Evolutionary conservation across 108 stramenopile genomes (phyloP).

Genomic region (Skeletonema grethae): DNA sequence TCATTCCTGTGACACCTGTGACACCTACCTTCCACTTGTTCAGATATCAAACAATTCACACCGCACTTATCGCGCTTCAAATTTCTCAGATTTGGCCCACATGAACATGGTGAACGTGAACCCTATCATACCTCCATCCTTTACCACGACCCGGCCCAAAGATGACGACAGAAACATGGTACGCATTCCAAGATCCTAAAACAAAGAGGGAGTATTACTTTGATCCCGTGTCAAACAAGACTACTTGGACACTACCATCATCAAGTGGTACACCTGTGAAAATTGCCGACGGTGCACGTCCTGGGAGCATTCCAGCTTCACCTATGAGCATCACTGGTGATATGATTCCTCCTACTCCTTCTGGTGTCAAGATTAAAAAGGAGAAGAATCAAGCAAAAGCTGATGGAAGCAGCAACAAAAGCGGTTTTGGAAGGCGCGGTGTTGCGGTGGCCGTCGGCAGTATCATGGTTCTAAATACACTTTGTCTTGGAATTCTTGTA

Average conservation of each 20-base stretch:
- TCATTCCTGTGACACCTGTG: too few relatives aligned
- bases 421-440: neutral
- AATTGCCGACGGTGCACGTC: neutral
- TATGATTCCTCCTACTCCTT: neutral
- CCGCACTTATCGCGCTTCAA: too few relatives aligned
- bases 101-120: too few relatives aligned
- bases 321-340: too few relatives aligned
- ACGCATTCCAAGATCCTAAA: constrained; percentile 28
- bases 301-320: neutral
- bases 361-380: neutral
- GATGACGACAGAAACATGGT: constrained; percentile 19
- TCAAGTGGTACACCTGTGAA: neutral
- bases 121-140: too few relatives aligned
- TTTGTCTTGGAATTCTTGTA: constrained; percentile 30
- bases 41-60: too few relatives aligned
- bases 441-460: constrained; percentile 13
- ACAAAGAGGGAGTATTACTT: constrained; percentile 35
- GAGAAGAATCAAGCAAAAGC: neutral
- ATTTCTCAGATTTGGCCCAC: too few relatives aligned
- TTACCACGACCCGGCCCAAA: too few relatives aligned
- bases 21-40: too few relatives aligned
- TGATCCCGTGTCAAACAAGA: constrained; percentile 19
- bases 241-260: constrained; percentile 32
- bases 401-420: neutral
- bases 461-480: constrained; percentile 23